Evolutionary conservation across 1,284 basidiomycete genomes (phyloP).

Genomic region (Trichosporon inkin): DNA sequence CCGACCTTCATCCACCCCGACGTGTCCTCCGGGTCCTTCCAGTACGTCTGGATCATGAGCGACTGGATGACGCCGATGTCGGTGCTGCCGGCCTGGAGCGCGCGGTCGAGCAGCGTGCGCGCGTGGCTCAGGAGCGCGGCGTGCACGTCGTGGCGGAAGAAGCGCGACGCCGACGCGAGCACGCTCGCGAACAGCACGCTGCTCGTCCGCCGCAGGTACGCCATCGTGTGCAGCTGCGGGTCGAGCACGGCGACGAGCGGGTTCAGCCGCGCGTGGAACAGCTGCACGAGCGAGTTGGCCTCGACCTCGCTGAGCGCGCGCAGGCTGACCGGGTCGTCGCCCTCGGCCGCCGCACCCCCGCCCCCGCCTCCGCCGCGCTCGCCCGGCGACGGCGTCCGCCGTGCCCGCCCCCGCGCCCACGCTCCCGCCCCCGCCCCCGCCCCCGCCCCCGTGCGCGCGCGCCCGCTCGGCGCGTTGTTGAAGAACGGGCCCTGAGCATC

Average conservation of each 20-base stretch:
- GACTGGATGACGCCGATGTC: slow-evolving; percentile 37
- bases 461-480: slow-evolving; percentile 20
- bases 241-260: slow-evolving; percentile 33
- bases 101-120: slow-evolving; percentile 33
- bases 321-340: slow-evolving; percentile 29
- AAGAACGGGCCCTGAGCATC: slow-evolving; percentile 26
- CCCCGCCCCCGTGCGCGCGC: background rate
- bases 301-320: slow-evolving; percentile 30
- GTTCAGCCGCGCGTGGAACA: slow-evolving; percentile 36
- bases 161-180: slow-evolving; percentile 29
- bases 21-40: slow-evolving; percentile 36
- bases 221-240: slow-evolving; percentile 31
- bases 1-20: slow-evolving; percentile 35
- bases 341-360: slow-evolving; percentile 15
- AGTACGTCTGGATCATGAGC: slow-evolving; percentile 41
- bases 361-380: no score
- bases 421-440: background rate
- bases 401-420: slow-evolving; percentile 8
- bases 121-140: slow-evolving; percentile 30
- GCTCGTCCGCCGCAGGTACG: slow-evolving; percentile 31
- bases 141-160: slow-evolving; percentile 34
- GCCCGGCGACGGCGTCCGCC: background rate
- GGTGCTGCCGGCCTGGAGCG: slow-evolving; percentile 25
- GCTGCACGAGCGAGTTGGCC: slow-evolving; percentile 27
- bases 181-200: slow-evolving; percentile 36